Percentiles rank a stretch among this genome's conserved stretches.
phyloP scores from a whole-genome alignment of 192 early-diverging fungal species.

The Rhizoclosmatium globosum region DNA sequence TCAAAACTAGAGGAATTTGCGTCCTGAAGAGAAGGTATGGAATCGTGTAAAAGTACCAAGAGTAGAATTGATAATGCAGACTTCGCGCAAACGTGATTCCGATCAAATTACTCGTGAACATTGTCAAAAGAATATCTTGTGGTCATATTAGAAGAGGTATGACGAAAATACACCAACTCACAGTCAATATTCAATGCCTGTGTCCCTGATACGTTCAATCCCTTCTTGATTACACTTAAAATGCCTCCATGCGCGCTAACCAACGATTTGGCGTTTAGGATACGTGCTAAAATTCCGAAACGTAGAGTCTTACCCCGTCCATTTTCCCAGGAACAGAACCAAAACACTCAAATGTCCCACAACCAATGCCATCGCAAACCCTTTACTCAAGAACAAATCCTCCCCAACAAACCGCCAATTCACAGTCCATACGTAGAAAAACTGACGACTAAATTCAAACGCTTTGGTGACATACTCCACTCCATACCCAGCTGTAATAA shows the following conservation, averaged over 20 bases:
- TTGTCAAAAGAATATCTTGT: slow-evolving; percentile 66
- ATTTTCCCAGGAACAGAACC: slow-evolving; percentile 55
- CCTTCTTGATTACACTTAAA: slow-evolving; percentile 3
- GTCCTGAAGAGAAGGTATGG: slow-evolving; percentile 81
- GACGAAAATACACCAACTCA: background rate
- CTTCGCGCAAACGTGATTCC: slow-evolving; percentile 89
- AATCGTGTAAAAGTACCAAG: slow-evolving; percentile 90
- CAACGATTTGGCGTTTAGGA: background rate
- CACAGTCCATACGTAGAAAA: slow-evolving; percentile 93
- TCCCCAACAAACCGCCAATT: slow-evolving; percentile 91
- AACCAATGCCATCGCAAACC: slow-evolving; percentile 69
- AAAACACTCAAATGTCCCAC: slow-evolving; percentile 69
- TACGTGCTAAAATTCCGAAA: too few species aligned
- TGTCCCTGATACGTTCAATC: background rate
- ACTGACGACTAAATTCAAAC: slow-evolving; percentile 89
- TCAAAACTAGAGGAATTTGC: slow-evolving; percentile 22
- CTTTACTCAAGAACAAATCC: slow-evolving; percentile 67
- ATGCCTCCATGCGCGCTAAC: slow-evolving; percentile 38
- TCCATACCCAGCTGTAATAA: slow-evolving; percentile 72
- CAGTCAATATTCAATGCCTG: slow-evolving; percentile 18
- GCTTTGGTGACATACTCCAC: slow-evolving; percentile 59
- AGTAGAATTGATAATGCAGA: slow-evolving; percentile 96
- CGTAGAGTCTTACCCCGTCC: background rate
- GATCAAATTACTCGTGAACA: slow-evolving; percentile 90
- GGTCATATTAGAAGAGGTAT: background rate